phyloP scores from a whole-genome alignment of 495 filamentous ascomycete species.

The Trichoderma orchidacearum region DNA sequence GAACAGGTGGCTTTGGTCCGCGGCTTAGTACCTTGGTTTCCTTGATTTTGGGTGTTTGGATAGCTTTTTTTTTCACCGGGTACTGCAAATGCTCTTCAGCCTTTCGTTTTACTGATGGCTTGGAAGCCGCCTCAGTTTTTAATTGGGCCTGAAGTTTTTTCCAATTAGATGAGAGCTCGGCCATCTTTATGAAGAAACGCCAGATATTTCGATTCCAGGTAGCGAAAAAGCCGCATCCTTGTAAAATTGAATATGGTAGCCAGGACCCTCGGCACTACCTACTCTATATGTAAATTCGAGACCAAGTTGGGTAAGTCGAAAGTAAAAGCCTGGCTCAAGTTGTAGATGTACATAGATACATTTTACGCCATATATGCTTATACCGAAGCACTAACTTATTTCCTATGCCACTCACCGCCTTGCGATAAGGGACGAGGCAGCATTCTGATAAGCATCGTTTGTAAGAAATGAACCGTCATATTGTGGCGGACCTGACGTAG shows the following conservation, averaged over 20 bases:
- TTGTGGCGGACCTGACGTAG: not conserved
- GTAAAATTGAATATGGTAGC: too few relatives aligned
- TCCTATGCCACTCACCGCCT: too few relatives aligned
- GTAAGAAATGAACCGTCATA: not conserved
- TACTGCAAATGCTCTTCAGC: slow-evolving; percentile 7
- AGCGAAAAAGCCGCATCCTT: not conserved
- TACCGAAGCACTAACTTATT: not conserved
- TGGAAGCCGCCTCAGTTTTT: slow-evolving; percentile 35
- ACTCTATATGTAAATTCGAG: too few relatives aligned
- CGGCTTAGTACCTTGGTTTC: not conserved
- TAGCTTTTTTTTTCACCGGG: slow-evolving; percentile 10
- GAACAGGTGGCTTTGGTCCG: slow-evolving; percentile 6
- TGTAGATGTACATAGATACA: too few relatives aligned
- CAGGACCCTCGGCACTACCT: too few relatives aligned
- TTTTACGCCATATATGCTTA: not conserved
- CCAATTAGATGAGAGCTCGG: slow-evolving; percentile 50
- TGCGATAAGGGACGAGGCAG: not conserved
- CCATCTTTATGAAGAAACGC: slow-evolving; percentile 13
- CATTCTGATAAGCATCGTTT: not conserved
- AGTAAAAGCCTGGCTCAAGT: too few relatives aligned
- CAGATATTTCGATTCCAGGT: not conserved
- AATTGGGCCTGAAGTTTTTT: slow-evolving; percentile 57
- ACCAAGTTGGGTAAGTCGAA: too few relatives aligned
- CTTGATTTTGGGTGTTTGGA: not conserved
- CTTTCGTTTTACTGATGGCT: slow-evolving; percentile 16